A percentile compares a stretch with the other conserved stretches of the same genome.
These are phyloP conservation scores for Saturnispora besseyi DNA, from an alignment of 805 yeast species.

Conservation along the genomic window DNA sequence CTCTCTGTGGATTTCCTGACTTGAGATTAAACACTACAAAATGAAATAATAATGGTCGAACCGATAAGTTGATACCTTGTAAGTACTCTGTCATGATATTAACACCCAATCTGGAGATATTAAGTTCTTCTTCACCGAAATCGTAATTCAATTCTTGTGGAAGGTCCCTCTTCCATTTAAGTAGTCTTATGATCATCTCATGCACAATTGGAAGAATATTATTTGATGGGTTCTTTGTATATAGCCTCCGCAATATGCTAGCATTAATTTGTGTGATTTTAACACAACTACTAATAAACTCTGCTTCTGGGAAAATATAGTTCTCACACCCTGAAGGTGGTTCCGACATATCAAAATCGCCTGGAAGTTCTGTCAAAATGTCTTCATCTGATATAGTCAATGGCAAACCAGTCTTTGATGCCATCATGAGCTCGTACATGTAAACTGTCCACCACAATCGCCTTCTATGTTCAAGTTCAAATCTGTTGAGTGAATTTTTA, in stretches of 20 bases:
- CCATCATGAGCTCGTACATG: conserved; percentile 55
- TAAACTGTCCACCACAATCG: conserved; percentile 34
- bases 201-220: conserved; percentile 69
- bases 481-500: conserved; percentile 44
- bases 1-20: conserved; percentile 25
- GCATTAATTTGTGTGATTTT: conserved; percentile 75
- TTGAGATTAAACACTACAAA: conserved; percentile 62
- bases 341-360: conserved; percentile 54
- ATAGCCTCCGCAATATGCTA: conserved; percentile 55
- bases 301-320: conserved; percentile 73
- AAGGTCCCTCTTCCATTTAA: conserved; percentile 57
- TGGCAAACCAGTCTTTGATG: conserved; percentile 77
- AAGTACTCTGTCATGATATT: conserved; percentile 77
- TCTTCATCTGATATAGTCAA: conserved; percentile 73
- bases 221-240: conserved; percentile 68
- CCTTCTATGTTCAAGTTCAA: conserved; percentile 43
- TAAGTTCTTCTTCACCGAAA: conserved; percentile 42
- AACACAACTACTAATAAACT: conserved; percentile 66
- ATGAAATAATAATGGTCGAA: conserved; percentile 67
- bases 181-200: conserved; percentile 54
- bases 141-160: conserved; percentile 61
- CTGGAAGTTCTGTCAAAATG: conserved; percentile 68
- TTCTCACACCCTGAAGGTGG: conserved; percentile 55
- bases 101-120: conserved; percentile 56
- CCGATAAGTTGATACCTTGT: conserved; percentile 74